A percentile compares a stretch with the other conserved stretches of the same genome.
These are phyloP conservation scores for Sordariomycetes sp. DNA, from an alignment of 2,329 filamentous ascomycete species.

Conservation along the genomic window DNA sequence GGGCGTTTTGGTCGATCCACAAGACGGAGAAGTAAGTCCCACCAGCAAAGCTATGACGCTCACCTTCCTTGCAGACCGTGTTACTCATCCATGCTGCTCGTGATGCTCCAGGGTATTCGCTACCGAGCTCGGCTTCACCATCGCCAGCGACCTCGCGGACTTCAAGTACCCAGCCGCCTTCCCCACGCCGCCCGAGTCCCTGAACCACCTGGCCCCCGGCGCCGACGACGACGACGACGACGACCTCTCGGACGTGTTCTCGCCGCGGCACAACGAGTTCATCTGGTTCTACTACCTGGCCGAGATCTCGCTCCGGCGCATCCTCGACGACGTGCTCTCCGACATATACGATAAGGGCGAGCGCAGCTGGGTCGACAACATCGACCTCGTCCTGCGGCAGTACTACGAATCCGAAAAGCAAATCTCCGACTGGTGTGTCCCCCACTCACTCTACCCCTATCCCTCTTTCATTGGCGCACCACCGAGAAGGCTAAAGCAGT, in stretches of 20 bases:
- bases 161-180: constrained; percentile 3
- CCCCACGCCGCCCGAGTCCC: constrained; percentile 1
- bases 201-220: not conserved
- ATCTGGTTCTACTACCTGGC: constrained; percentile 13
- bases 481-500: not conserved
- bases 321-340: constrained; percentile 8
- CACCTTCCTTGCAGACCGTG: not conserved
- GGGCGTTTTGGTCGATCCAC: constrained; percentile 13
- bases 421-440: constrained; percentile 4
- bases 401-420: constrained; percentile 9
- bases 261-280: constrained; percentile 6
- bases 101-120: constrained; percentile 2
- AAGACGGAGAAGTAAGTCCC: constrained; percentile 11
- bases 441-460: not conserved
- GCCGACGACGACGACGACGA: not conserved
- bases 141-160: constrained; percentile 2
- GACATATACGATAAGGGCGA: constrained; percentile 3
- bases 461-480: not conserved
- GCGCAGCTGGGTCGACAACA: constrained; percentile 3
- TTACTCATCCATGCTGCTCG: not conserved
- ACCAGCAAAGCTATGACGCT: not conserved
- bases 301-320: constrained; percentile 12
- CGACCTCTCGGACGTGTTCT: constrained; percentile 2
- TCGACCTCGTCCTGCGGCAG: constrained; percentile 6
- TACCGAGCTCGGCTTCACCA: constrained; percentile 1